Conservation (phyloP, 2,329 filamentous ascomycete genomes). For the Dothistroma septosporum region DNA sequence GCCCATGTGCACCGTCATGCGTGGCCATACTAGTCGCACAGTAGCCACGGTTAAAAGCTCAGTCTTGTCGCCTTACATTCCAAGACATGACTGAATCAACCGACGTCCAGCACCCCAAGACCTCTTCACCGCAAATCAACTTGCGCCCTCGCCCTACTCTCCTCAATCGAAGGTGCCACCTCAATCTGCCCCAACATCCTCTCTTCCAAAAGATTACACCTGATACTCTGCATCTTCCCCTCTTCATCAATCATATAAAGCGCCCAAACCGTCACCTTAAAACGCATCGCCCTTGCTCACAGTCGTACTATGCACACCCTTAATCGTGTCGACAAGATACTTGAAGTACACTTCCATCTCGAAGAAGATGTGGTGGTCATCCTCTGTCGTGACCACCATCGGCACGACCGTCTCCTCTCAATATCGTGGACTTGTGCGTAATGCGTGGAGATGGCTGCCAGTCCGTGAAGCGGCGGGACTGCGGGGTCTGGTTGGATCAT, state of each 20-base stretch:
- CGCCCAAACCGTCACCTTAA: slow-evolving; percentile 15
- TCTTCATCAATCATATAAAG: slow-evolving; percentile 12
- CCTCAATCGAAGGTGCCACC: slow-evolving; percentile 9
- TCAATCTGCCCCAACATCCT: slow-evolving; percentile 12
- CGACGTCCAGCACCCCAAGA: not conserved
- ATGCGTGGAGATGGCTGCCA: slow-evolving; percentile 7
- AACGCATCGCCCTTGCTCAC: slow-evolving; percentile 11
- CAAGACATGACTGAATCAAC: not conserved
- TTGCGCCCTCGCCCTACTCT: slow-evolving; percentile 12
- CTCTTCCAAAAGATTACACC: slow-evolving; percentile 14
- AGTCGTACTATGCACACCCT: slow-evolving; percentile 10
- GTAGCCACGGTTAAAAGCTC: no score
- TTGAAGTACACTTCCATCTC: slow-evolving; percentile 12
- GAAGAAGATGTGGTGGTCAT: slow-evolving; percentile 10
- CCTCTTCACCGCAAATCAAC: slow-evolving; percentile 7
- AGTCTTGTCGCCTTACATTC: not conserved
- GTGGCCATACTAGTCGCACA: no score
- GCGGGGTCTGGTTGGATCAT: slow-evolving; percentile 10
- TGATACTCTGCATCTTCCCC: slow-evolving; percentile 11
- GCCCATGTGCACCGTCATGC: not conserved
- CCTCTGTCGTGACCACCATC: slow-evolving; percentile 11
- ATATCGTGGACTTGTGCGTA: slow-evolving; percentile 10
- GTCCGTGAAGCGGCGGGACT: slow-evolving; percentile 3
- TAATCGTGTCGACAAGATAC: slow-evolving; percentile 6
- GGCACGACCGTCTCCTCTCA: slow-evolving; percentile 8